Conservation (phyloP, 441 rosid genomes). For the Codiaeum variegatum region DNA sequence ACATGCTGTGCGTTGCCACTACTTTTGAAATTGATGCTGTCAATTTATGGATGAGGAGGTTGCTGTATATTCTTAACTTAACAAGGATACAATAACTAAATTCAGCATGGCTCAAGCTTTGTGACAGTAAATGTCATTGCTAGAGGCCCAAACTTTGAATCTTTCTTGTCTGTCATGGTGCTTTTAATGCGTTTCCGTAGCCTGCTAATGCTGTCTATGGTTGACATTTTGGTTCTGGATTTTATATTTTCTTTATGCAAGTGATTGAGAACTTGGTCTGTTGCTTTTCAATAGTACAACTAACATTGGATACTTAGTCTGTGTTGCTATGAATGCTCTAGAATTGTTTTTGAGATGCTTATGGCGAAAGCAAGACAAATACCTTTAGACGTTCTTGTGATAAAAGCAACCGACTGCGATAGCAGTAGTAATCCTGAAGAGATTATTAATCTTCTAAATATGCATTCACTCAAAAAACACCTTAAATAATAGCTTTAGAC, state of each 20-base stretch:
- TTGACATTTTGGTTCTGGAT: not conserved
- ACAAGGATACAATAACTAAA: not conserved
- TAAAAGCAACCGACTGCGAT: too few species aligned
- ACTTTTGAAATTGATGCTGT: not conserved
- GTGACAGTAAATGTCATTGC: not conserved
- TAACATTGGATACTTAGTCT: not conserved
- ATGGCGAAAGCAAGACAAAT: not conserved
- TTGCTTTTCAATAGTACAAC: not conserved
- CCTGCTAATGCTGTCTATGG: not conserved
- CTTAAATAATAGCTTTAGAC: not conserved
- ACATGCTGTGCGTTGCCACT: not conserved
- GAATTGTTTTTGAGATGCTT: not conserved
- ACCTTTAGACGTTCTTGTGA: not conserved
- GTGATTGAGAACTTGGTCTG: not conserved
- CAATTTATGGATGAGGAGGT: not conserved
- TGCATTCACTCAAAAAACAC: too few species aligned
- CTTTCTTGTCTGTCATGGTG: not conserved
- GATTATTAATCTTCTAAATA: too few species aligned
- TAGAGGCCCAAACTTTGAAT: not conserved
- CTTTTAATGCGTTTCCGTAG: not conserved
- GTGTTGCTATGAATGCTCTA: not conserved
- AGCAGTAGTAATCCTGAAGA: too few species aligned
- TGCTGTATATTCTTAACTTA: too few species aligned
- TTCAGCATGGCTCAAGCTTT: not conserved
- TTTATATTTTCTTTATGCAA: not conserved